Base-by-base conservation (phyloP, 495 filamentous ascomycete genomes). In the Penicillium simplicissimum region DNA sequence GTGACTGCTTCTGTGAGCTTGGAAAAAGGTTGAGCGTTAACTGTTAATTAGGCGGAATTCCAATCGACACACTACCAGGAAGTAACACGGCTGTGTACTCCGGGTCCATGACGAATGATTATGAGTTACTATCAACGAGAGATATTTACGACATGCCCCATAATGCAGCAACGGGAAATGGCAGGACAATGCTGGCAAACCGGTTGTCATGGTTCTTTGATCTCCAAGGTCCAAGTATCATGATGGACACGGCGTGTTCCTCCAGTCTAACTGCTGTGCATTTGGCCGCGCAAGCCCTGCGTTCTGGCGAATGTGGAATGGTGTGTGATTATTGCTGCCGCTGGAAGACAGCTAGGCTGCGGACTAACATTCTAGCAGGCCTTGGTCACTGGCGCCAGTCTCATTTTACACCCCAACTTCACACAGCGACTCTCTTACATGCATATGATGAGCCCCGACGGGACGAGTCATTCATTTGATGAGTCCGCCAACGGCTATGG, bases 91-190 rank as follows among this genome's bases (percentile, higher is more conserved):
- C 74, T 4, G 78, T 81, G 21, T 82, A 74, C 62, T 70, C 74
- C 10, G 80, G 79, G 8, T 71, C 65, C 35, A 78, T 79, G 68
- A 75, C 72, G n/a, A 73, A 77, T 40, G 81, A 85, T 63, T 83
- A 80, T 62, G 73, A 72, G 53, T 8, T 70, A 28, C 28, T 70
- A 13, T 70, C 63, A 4, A 70, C 74, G 1, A 70, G 75, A 25
- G 84, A 86, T 42, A 66, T 65, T 13, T 58, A 64, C 8, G 61
- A 72, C 37, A 72, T 72, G 67, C 61, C 67, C n/a, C 70, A 70
- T 21, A 68, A 70, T 17, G 59, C 63, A 0, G 64, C 66, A 0
- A 73, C 69, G 3, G 71, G 71, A 17, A 67, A 61, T 9, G 76
- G 62, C 13, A 43, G 54, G 33, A 61, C 64, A 62, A 80, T 85